Base-by-base conservation (phyloP, 495 filamentous ascomycete genomes). In the Hypoxylon fuscum region DNA sequence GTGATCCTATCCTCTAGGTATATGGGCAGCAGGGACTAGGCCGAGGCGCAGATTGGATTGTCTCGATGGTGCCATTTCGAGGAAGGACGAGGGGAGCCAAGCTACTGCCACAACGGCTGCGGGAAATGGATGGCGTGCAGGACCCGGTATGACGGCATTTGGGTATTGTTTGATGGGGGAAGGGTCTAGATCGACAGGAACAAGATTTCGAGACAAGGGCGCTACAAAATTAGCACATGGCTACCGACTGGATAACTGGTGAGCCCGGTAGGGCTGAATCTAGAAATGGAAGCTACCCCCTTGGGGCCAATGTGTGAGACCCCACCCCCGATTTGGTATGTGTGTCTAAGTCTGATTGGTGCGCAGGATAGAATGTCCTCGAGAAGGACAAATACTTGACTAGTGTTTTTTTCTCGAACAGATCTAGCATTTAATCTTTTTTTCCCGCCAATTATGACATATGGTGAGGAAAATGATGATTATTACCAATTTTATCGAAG, bases 141-240 rank as follows among this genome's bases (percentile, higher is more conserved):
- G 56, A 60, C 45, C 55, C 46, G 51, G 63, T 66, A 58, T 62
- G 63, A 66, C 63, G 57, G 63, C 52, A 66, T 57, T 49, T 32
- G 56, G 52, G 57, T 42, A 42, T 25, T 55, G 45, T 45, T 51
- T 56, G 62, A 50, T 50, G n/a, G 51, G 47, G 46, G 32, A 50
- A 66, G 17, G 51, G 50, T 55, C 52, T 57, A 62, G 63, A 66
- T 66, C 63, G 63, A 18, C 63, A 66, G 62, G 62, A 61, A 66
- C 62, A 38, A 40, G n/a, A 14, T 53, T 47, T 45, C 35, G 35
- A 54, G 47, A 60, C 51, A 60, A 52, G 56, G 51, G 62, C 45
- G 46, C 46, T 61, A 53, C 45, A 7, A 31, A 43, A 41, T 56
- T 66, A 60, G 56, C 62, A 60, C 50, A 56, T 66, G 62, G 62